Conservation (phyloP, 805 yeast genomes). For the Ogataea henricii region DNA sequence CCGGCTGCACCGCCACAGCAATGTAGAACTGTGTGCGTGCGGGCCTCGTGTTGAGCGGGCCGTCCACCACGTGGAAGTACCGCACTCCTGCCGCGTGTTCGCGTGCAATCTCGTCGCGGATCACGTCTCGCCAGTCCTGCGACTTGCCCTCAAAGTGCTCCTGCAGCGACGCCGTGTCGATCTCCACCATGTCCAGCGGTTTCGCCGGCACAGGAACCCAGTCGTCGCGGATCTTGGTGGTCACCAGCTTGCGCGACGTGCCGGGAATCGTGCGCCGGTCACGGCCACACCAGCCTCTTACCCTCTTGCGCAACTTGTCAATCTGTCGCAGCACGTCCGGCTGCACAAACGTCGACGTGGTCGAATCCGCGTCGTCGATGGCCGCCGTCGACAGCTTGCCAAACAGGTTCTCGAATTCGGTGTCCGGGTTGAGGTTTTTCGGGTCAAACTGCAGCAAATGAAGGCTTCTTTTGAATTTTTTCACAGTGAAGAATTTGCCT, state of each 20-base stretch:
- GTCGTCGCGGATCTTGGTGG: slow-evolving; percentile 76
- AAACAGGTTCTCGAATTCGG: slow-evolving; percentile 68
- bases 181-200: slow-evolving; percentile 61
- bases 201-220: slow-evolving; percentile 73
- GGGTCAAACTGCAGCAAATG: slow-evolving; percentile 46
- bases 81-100: slow-evolving; percentile 49
- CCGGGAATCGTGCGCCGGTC: slow-evolving; percentile 78
- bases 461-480: slow-evolving; percentile 42
- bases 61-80: slow-evolving; percentile 53
- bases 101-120: slow-evolving; percentile 40
- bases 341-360: slow-evolving; percentile 67
- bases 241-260: slow-evolving; percentile 60
- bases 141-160: slow-evolving; percentile 35
- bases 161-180: slow-evolving; percentile 42
- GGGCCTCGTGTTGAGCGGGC: slow-evolving; percentile 31
- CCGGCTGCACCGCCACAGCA: slow-evolving; percentile 71
- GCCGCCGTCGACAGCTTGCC: slow-evolving; percentile 70
- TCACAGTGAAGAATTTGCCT: slow-evolving; percentile 46
- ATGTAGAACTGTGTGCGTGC: slow-evolving; percentile 52
- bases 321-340: slow-evolving; percentile 70
- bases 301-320: slow-evolving; percentile 54
- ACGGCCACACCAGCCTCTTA: slow-evolving; percentile 84
- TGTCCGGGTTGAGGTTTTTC: slow-evolving; percentile 71
- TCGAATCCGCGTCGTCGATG: slow-evolving; percentile 72
- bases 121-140: slow-evolving; percentile 52